Conservation (phyloP, 306 rosid genomes). For the Rosa lucieae region DNA sequence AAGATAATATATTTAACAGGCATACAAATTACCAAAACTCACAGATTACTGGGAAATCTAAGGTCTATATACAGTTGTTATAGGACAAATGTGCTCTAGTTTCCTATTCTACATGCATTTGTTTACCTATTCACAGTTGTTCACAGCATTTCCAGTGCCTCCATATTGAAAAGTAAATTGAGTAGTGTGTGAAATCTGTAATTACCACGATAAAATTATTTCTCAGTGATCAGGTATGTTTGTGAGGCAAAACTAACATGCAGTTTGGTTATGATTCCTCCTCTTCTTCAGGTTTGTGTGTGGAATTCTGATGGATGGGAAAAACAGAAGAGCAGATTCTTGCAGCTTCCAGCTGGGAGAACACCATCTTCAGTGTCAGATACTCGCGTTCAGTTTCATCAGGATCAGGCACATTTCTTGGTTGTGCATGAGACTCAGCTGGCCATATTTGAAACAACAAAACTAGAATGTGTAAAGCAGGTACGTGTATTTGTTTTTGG, state of each 20-base stretch:
- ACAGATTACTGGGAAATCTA: not conserved
- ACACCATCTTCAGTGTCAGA: constrained; percentile 68
- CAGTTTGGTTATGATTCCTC: not conserved
- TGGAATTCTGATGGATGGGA: constrained; percentile 98
- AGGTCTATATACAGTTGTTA: not conserved
- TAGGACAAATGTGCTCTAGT: not conserved
- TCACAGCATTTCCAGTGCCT: not conserved
- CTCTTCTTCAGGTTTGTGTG: constrained; percentile 58
- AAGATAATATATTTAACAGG: not conserved
- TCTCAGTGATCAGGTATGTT: not conserved
- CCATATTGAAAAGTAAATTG: not conserved
- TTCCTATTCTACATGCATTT: not conserved
- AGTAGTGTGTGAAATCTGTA: constrained; percentile 6
- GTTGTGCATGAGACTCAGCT: constrained; percentile 96
- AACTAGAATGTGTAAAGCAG: constrained; percentile 80
- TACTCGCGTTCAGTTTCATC: constrained; percentile 95
- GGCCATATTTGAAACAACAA: constrained; percentile 82
- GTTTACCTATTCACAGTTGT: not conserved
- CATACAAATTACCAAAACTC: not conserved
- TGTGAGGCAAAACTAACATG: not conserved
- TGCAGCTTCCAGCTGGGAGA: constrained; percentile 90
- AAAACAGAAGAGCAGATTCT: constrained; percentile 75
- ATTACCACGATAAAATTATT: not conserved
- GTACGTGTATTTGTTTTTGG: constrained; percentile 29
- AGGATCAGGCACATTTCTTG: constrained; percentile 79